These are phyloP conservation scores for Candida loeiensis DNA, from an alignment of 805 yeast genomes.

Conservation along the genomic window DNA sequence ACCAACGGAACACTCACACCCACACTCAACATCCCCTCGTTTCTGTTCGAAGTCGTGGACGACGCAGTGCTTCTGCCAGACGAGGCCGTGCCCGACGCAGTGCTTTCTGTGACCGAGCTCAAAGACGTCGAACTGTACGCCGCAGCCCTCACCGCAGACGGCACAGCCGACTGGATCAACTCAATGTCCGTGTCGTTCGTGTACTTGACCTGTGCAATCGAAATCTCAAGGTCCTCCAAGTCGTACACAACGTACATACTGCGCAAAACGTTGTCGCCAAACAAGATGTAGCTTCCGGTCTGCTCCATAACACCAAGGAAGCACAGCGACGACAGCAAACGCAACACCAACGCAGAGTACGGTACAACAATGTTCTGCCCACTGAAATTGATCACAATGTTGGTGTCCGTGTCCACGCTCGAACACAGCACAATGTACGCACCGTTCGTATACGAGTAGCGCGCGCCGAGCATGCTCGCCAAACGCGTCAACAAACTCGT, in stretches of 20 bases:
- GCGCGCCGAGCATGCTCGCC: slow-evolving; percentile 39
- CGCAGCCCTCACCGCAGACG: slow-evolving; percentile 49
- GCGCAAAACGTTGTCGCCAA: slow-evolving; percentile 67
- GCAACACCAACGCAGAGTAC: slow-evolving; percentile 25
- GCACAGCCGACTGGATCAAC: slow-evolving; percentile 42
- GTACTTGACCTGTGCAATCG: slow-evolving; percentile 37
- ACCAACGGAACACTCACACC: neutral
- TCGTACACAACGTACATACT: slow-evolving; percentile 65
- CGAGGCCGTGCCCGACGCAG: slow-evolving; percentile 8
- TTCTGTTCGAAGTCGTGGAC: neutral
- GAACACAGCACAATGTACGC: slow-evolving; percentile 48
- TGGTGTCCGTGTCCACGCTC: slow-evolving; percentile 12
- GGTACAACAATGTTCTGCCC: slow-evolving; percentile 57
- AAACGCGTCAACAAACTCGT: slow-evolving; percentile 27
- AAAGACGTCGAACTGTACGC: slow-evolving; percentile 39
- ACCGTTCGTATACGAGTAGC: slow-evolving; percentile 38
- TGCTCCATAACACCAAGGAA: slow-evolving; percentile 18
- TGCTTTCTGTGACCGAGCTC: slow-evolving; percentile 5
- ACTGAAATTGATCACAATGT: slow-evolving; percentile 50
- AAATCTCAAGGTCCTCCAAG: slow-evolving; percentile 52
- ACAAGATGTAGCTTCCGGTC: slow-evolving; percentile 26
- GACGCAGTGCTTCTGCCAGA: neutral
- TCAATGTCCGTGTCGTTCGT: slow-evolving; percentile 41
- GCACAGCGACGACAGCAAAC: slow-evolving; percentile 12
- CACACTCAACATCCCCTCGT: neutral